Conservation (phyloP, 2,329 filamentous ascomycete genomes). For the Fusarium sarcochroum region DNA sequence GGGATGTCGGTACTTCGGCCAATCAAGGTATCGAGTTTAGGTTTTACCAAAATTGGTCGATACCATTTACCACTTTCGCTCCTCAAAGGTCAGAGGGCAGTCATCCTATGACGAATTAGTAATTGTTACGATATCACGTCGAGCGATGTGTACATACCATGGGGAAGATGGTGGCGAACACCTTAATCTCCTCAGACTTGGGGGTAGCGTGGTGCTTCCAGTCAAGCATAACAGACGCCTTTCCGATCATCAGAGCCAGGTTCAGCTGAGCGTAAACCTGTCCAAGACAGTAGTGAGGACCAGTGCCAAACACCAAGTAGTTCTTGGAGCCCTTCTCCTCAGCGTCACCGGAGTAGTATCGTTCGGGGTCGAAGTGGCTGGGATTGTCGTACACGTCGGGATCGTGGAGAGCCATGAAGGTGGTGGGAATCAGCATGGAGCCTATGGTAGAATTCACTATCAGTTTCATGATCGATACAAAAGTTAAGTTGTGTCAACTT, state of each 20-base stretch:
- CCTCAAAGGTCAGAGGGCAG: constrained; percentile 81
- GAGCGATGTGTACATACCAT: constrained; percentile 72
- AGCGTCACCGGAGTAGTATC: constrained; percentile 91
- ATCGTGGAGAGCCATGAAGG: constrained; percentile 91
- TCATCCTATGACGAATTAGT: constrained; percentile 74
- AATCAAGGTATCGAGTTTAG: constrained; percentile 18
- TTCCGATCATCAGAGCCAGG: constrained; percentile 89
- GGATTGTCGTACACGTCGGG: constrained; percentile 92
- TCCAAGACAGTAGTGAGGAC: constrained; percentile 95
- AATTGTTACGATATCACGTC: neutral
- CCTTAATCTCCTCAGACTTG: constrained; percentile 92
- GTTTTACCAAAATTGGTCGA: constrained; percentile 14
- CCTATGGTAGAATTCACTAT: constrained; percentile 59
- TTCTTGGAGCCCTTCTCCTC: constrained; percentile 92
- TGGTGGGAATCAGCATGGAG: constrained; percentile 94
- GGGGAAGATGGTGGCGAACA: constrained; percentile 98
- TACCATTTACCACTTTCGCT: constrained; percentile 62
- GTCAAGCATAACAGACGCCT: constrained; percentile 87
- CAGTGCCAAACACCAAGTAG: constrained; percentile 95
- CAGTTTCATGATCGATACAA: constrained; percentile 9
- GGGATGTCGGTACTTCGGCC: constrained; percentile 7
- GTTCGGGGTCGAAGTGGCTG: constrained; percentile 89
- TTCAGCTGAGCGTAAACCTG: constrained; percentile 93
- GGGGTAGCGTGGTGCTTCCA: constrained; percentile 92
- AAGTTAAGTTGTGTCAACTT: constrained; percentile 43